Base-by-base conservation (phyloP, 148 eudicot genomes). In the Rhododendron mucronatum region DNA sequence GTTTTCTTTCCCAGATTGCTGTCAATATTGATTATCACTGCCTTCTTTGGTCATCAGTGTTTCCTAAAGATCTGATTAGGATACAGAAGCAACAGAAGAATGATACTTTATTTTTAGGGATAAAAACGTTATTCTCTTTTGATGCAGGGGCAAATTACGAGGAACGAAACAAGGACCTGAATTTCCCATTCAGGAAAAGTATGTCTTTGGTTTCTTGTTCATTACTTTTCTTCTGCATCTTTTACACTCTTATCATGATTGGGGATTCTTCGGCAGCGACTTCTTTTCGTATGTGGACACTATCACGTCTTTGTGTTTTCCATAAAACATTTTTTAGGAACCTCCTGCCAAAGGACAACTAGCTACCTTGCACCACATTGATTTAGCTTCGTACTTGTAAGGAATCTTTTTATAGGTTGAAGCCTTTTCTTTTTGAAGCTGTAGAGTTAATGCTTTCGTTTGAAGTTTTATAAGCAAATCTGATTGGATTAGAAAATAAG, bases 161-260 rank as follows among this genome's bases (percentile, higher is more conserved):
- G 95, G 87, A 48, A 84, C 88, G 74, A 94, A 95, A 86, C 98
- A 90, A 82, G 95, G 94, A 63, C 96, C 92, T 65, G 98, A 95
- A 88, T 85, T 94, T 81, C 92, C 92, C 30, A 87, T 93, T 91
- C 86, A 87, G 59, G 96, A 92, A 69, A 96, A 92, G 99, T 96
- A 94, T 84, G 98, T 86, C 53, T 77, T 71, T 84, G 41, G 78
- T 81, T 81, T 16, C 33, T n/a, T n/a, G 77, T 61, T 78, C 55
- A 50, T 71, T 39, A 55, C 9, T 73, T 78, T 44, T 45, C 83
- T 23, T 84, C 14, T 1, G 2, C 83, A 47, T 74, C 7, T 12
- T 57, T 81, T 35, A 44, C 41, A 71, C 57, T 84, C 82, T 80
- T 65, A 81, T 73, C 85, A 7, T 21, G 16, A 67, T 81, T 55